Evolutionary conservation across 23 red algal species (phyloP), one percentile per base, ranked within the genome.

Genomic region (Gracilaria caudata): DNA sequence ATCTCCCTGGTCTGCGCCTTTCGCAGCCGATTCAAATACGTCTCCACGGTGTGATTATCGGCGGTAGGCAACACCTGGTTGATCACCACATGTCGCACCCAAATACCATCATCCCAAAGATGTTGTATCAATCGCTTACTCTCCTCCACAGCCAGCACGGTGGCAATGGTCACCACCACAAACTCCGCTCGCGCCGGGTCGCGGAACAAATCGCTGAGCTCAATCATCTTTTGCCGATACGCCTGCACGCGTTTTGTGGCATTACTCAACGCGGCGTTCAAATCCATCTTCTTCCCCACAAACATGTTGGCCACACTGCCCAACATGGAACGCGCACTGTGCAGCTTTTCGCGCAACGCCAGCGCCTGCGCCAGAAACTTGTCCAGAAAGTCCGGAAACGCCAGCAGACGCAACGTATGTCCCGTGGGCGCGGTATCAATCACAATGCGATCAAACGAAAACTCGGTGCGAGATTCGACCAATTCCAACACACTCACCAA

Each of bases 391-490:
- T 95, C 92, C 37, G 97, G 97, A 66, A 99, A 99, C 20, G 97
- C 73, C 24, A 99, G 86, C 33, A 99, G 58, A 17, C 97, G 93
- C 20, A 99, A 86, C 21, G 97, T 99, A 73, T 99, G 97, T 30
- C 97, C 97, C 3, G 92, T 99, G 14, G 97, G 97, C 29, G 97
- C 97, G 20, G 93, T 95, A 51, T 99, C 97, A 34, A 99, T 99
- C 19, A 99, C 73, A 29, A 99, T 51, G 0, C 94, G 92, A 34
- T 99, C 89, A 84, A 89, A 99, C 17, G 86, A 14, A 14, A 77
- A 41, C 33, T 79, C 76, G 28, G 64, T 26, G 51, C 61, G 61
- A 0, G 73, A 65, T 51, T 98, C 92, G 20, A 88, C 81, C 32
- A 96, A 51, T 13, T 92, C 79, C 10, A 99, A 77, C 46, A 99